Evolutionary conservation across 169 alveolate species (phyloP).

Genomic region (Ophryocystis elektroscirrha): DNA sequence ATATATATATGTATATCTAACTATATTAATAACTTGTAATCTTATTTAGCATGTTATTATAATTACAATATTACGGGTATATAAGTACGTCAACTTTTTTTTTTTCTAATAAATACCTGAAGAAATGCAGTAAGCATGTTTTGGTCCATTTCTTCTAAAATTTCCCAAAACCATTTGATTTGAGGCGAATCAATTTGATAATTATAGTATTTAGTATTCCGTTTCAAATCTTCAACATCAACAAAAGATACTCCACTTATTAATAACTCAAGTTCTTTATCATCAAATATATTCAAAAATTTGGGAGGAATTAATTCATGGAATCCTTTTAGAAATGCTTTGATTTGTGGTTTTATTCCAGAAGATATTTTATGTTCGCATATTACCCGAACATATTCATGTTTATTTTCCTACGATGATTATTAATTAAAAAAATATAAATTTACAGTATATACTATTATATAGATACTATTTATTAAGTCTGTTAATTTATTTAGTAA

Average conservation of each 20-base stretch:
- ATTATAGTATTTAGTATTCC: conserved; percentile 75
- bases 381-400: conserved; percentile 70
- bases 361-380: conserved; percentile 78
- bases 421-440: conserved; percentile 3
- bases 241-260: conserved; percentile 85
- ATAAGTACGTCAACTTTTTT: background rate
- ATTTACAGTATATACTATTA: background rate
- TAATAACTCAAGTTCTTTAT: conserved; percentile 71
- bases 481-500: background rate
- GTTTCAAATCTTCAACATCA: conserved; percentile 72
- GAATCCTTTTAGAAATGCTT: conserved; percentile 87
- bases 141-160: conserved; percentile 12
- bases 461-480: background rate
- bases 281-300: conserved; percentile 77
- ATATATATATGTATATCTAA: too few species aligned
- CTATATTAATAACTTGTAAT: too few species aligned
- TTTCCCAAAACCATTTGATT: conserved; percentile 37
- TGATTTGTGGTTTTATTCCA: conserved; percentile 71
- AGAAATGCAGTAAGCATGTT: conserved; percentile 14
- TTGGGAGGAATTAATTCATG: conserved; percentile 82
- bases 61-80: too few species aligned
- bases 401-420: conserved; percentile 71
- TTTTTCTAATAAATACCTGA: conserved; percentile 4
- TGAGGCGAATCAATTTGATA: conserved; percentile 56
- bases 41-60: too few species aligned